Percentiles rank a stretch among this genome's conserved stretches.
phyloP scores from a whole-genome alignment of 805 yeast genomes.

The Ogataea trehaloabstinens region DNA sequence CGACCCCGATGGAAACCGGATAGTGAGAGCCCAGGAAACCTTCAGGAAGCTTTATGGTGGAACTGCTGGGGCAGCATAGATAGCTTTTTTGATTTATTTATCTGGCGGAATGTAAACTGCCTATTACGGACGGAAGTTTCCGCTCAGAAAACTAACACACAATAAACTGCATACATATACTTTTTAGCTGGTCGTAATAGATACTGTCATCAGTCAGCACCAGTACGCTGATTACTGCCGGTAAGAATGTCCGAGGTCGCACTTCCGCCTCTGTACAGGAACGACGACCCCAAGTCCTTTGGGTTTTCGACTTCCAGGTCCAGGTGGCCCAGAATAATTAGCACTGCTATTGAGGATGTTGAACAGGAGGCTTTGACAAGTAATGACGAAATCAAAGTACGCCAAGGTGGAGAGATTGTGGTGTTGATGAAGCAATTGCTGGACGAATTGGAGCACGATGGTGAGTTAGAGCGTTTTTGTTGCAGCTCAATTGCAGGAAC shows the following conservation, averaged over 20 bases:
- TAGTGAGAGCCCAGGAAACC: conserved; percentile 56
- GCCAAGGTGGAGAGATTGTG: conserved; percentile 49
- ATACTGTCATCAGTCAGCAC: too few species aligned
- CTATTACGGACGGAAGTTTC: not conserved
- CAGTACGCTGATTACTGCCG: too few species aligned
- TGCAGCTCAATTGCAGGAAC: conserved; percentile 41
- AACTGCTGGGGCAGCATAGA: conserved; percentile 61
- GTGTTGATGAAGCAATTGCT: conserved; percentile 42
- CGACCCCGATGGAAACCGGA: conserved; percentile 52
- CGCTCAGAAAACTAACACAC: not conserved
- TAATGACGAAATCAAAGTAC: conserved; percentile 17
- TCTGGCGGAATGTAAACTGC: conserved; percentile 2
- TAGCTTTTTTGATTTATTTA: too few species aligned
- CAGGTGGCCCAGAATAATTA: conserved; percentile 86
- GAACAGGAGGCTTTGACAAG: conserved; percentile 9
- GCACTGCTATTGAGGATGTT: conserved; percentile 66
- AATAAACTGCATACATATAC: too few species aligned
- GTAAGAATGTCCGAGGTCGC: not conserved
- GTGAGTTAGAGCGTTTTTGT: conserved; percentile 40
- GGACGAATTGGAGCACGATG: conserved; percentile 42
- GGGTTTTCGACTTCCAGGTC: conserved; percentile 74
- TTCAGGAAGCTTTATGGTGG: conserved; percentile 42
- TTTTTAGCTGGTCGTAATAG: too few species aligned
- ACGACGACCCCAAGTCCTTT: conserved; percentile 72
- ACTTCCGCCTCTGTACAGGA: conserved; percentile 53